A percentile compares a stretch with the other conserved stretches of the same genome.
Evolutionary conservation across 306 rosid genomes (phyloP).

Genomic region (Aeschynomene evenia): DNA sequence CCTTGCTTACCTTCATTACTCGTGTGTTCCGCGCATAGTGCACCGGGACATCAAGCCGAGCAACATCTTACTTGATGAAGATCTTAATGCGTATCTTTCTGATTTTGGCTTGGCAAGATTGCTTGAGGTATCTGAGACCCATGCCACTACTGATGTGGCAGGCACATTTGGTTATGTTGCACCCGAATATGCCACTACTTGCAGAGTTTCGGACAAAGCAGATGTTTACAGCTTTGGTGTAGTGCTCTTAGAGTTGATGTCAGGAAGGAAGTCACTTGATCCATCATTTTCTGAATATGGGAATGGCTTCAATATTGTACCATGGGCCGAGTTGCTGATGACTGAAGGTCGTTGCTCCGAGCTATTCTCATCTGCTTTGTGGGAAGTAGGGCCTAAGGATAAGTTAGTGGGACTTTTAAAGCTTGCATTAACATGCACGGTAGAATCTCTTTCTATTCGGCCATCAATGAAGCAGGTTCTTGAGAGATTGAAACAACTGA

Average conservation of each 20-base stretch:
- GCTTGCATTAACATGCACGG: constrained; percentile 50
- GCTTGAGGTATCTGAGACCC: constrained; percentile 67
- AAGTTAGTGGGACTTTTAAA: constrained; percentile 44
- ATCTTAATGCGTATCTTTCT: constrained; percentile 60
- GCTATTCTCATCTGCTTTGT: constrained; percentile 44
- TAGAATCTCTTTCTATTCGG: constrained; percentile 45
- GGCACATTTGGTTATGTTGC: constrained; percentile 84
- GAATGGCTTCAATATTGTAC: constrained; percentile 69
- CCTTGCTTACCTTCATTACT: constrained; percentile 64
- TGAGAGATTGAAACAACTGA: constrained; percentile 48
- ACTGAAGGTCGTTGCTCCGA: constrained; percentile 46
- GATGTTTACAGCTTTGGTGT: constrained; percentile 77
- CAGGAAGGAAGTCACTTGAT: constrained; percentile 66
- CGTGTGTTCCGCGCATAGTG: constrained; percentile 68
- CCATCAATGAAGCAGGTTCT: constrained; percentile 56
- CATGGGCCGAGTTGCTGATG: constrained; percentile 63
- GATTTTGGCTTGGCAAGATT: constrained; percentile 75
- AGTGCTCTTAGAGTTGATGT: constrained; percentile 63
- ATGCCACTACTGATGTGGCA: constrained; percentile 73
- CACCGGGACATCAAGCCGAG: constrained; percentile 84
- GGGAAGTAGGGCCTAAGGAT: constrained; percentile 55
- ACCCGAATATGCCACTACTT: constrained; percentile 73
- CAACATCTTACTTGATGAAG: constrained; percentile 65
- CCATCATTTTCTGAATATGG: constrained; percentile 65
- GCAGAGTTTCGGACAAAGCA: constrained; percentile 68